These are phyloP conservation scores for Antitrichia curtipendula DNA, from an alignment of 225 moss, liverwort and hornwort species.

Conservation along the genomic window DNA sequence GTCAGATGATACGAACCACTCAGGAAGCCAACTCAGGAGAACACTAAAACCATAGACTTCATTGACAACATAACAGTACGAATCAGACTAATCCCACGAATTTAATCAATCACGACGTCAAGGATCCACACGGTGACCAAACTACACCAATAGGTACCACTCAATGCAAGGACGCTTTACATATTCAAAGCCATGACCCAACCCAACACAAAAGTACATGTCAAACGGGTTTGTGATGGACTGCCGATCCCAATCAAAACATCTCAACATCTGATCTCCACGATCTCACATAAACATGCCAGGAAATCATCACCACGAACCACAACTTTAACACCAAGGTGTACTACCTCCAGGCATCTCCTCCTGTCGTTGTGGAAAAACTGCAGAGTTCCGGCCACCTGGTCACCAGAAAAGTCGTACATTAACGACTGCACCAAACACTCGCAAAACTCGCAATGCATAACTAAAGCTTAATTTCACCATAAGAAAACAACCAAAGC, in stretches of 20 bases:
- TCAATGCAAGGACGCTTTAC: too few relatives aligned
- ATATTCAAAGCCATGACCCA: neutral
- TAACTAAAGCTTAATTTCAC: fast-evolving
- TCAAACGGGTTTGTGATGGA: neutral
- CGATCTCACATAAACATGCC: neutral
- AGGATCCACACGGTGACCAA: neutral
- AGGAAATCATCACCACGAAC: neutral
- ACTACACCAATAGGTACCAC: neutral
- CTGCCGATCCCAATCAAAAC: neutral
- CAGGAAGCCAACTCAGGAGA: fast-evolving
- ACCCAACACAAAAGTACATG: neutral
- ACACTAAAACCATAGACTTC: neutral
- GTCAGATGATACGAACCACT: neutral
- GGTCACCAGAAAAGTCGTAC: neutral
- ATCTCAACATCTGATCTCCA: neutral
- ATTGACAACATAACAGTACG: neutral
- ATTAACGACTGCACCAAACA: neutral
- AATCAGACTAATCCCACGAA: neutral
- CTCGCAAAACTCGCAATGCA: fast-evolving
- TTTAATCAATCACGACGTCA: too few relatives aligned
- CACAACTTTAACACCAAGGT: neutral
- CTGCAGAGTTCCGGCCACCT: conserved; percentile 93
- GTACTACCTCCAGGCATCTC: conserved; percentile 72
- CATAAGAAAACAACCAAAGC: neutral
- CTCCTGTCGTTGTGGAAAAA: conserved; percentile 79